A percentile compares a stretch with the other conserved stretches of the same genome.
These are phyloP conservation scores for Fusarium ramigenum DNA, from an alignment of 2,329 filamentous ascomycete genomes.

Conservation along the genomic window DNA sequence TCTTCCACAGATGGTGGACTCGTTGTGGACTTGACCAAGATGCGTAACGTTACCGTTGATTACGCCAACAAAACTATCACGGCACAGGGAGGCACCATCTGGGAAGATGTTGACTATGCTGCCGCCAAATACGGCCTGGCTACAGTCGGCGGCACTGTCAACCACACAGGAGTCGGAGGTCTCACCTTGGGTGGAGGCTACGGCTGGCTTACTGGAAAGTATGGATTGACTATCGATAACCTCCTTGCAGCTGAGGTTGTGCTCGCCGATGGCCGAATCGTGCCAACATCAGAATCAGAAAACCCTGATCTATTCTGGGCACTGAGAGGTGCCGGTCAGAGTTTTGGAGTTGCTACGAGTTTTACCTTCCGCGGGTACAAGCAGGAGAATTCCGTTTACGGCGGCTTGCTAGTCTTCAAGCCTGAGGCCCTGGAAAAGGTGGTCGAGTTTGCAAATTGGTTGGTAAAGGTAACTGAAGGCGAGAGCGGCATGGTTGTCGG, in stretches of 20 bases:
- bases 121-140: background rate
- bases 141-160: background rate
- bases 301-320: background rate
- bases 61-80: background rate
- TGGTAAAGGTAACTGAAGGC: background rate
- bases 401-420: background rate
- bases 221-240: background rate
- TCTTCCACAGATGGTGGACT: background rate
- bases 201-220: background rate
- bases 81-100: background rate
- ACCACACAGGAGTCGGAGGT: background rate
- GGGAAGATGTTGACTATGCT: background rate
- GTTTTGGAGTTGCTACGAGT: background rate
- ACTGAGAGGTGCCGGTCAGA: background rate
- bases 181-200: background rate
- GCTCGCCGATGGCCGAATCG: background rate
- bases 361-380: background rate
- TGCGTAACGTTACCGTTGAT: background rate
- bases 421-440: background rate
- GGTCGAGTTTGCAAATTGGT: background rate
- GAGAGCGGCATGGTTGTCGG: background rate
- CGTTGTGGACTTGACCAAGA: background rate
- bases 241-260: background rate
- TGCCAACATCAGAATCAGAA: background rate
- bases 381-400: background rate